phyloP scores from a whole-genome alignment of 441 rosid species.

The Gossypium lobatum region DNA sequence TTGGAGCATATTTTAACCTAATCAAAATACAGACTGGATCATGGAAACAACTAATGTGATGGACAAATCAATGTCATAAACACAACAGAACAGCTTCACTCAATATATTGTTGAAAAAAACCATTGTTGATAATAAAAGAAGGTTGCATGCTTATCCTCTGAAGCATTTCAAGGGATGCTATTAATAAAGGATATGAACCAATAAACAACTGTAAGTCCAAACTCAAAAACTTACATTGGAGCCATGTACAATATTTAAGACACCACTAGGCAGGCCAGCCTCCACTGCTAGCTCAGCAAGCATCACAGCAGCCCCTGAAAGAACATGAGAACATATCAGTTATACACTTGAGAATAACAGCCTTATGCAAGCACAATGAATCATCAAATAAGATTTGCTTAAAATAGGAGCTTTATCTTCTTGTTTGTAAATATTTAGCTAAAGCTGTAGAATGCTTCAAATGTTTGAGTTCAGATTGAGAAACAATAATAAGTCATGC shows the following conservation, averaged over 20 bases:
- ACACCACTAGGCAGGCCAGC: constrained; percentile 57
- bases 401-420: neutral
- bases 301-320: constrained; percentile 81
- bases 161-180: neutral
- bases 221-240: constrained; percentile 44
- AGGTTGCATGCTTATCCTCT: neutral
- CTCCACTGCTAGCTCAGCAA: constrained; percentile 80
- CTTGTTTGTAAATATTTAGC: neutral
- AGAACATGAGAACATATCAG: neutral
- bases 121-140: neutral
- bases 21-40: neutral
- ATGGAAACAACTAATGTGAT: neutral
- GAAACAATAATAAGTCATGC: neutral
- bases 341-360: neutral
- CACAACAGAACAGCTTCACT: neutral
- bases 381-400: neutral
- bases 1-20: too few species aligned
- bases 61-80: neutral
- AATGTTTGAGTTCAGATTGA: neutral
- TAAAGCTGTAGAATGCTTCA: neutral
- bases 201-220: neutral
- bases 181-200: neutral
- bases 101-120: neutral
- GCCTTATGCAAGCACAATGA: neutral
- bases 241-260: constrained; percentile 80